Base-by-base conservation (phyloP, 805 yeast species). In the Brettanomyces nanus region DNA sequence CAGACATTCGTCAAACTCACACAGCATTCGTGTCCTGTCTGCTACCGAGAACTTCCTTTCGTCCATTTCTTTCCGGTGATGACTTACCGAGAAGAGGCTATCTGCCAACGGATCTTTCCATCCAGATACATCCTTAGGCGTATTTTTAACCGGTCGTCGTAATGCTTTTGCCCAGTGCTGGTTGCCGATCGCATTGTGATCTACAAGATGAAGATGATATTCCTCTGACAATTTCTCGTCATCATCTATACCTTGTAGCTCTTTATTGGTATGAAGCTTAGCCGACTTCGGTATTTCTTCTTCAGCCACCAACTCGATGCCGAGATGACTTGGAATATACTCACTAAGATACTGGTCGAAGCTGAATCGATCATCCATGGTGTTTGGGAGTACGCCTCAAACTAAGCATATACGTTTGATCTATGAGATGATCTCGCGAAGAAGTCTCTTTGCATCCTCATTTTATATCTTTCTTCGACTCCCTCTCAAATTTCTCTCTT, bases 31-130 rank as follows among this genome's bases (percentile, higher is more conserved):
- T 35, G 66, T 71, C 19, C 72, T 61, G 45, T 82, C 89, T 2
- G 69, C 61, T 26, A 63, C 64, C 21, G 66, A 59, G 72, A 80
- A 76, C 33, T 73, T 66, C 41, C 69, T 69, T 54, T 84, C 95
- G 37, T 77, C 79, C 39, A 72, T 72, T 44, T 71, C 73, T 4
- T 22, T 35, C 14, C 38, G 32, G 5, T 18, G 26, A 29, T 35
- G 38, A 15, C 22, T 20, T 11, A 28, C 19, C 14, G 13, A 22
- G 19, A 26, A 34, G 17, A 29, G 22, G 7, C 19, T 15, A 19
- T 35, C 28, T 19, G n/a, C 9, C 14, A 35, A 29, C 6, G 27
- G 28, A 15, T 35, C 38, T n/a, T 17, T 27, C 26, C 31, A 23
- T 5, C 31, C 31, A 6, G 30, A 10, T 34, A 11, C 25, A 6